Conservation (phyloP, 2,329 filamentous ascomycete genomes). For the Xylariaceae sp. region DNA sequence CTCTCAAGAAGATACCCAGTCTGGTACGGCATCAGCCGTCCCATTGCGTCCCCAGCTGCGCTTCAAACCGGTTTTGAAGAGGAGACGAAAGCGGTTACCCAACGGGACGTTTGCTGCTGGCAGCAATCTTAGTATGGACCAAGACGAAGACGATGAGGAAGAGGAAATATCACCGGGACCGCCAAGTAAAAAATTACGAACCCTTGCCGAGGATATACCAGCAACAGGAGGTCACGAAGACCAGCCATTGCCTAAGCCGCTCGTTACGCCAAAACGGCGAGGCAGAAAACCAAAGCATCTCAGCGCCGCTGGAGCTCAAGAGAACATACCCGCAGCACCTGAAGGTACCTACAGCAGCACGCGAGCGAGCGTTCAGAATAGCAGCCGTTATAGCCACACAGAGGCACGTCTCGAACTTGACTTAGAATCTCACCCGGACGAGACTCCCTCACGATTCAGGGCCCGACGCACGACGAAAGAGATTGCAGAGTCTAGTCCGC, state of each 20-base stretch:
- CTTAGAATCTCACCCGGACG: conserved; percentile 28
- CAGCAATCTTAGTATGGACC: conserved; percentile 13
- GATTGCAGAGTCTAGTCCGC: conserved; percentile 37
- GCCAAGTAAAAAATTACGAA: conserved; percentile 31
- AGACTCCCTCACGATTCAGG: conserved; percentile 31
- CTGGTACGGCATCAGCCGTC: conserved; percentile 18
- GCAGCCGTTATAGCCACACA: conserved; percentile 35
- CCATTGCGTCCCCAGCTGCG: conserved; percentile 9
- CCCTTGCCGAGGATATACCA: conserved; percentile 24
- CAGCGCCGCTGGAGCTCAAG: neutral
- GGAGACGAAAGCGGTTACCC: conserved; percentile 22
- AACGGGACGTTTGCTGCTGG: conserved; percentile 27
- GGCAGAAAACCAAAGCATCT: conserved; percentile 36
- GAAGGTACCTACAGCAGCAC: conserved; percentile 21
- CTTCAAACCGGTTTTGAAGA: conserved; percentile 3
- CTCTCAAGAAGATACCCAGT: conserved; percentile 36
- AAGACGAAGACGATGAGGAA: conserved; percentile 23
- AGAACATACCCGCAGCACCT: conserved; percentile 1
- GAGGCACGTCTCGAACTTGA: conserved; percentile 37
- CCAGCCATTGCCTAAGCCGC: conserved; percentile 18
- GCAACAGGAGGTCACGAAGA: conserved; percentile 29
- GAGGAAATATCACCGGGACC: conserved; percentile 32
- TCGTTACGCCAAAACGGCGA: conserved; percentile 32
- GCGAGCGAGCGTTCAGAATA: conserved; percentile 21
- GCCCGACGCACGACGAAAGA: conserved; percentile 26